These are phyloP conservation scores for Tetrahymena malaccensis DNA, from an alignment of 73 alveolate genomes.

Conservation along the genomic window DNA sequence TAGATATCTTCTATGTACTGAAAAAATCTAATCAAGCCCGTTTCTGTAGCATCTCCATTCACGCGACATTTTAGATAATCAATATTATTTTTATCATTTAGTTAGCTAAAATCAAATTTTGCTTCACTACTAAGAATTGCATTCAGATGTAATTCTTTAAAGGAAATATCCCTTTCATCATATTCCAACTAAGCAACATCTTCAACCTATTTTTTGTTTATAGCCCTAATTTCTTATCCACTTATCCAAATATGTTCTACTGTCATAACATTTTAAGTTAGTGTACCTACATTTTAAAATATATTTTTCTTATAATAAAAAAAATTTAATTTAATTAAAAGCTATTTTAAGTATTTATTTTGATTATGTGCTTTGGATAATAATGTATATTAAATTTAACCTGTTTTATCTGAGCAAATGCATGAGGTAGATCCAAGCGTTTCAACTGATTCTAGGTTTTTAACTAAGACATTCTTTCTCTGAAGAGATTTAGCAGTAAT, in stretches of 20 bases:
- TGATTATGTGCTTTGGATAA: too few relatives aligned
- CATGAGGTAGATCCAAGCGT: constrained; percentile 78
- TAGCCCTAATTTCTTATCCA: not conserved
- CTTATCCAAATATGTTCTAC: constrained; percentile 37
- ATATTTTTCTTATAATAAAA: too few relatives aligned
- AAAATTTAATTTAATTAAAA: too few relatives aligned
- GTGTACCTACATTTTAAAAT: constrained; percentile 6
- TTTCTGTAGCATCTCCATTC: constrained; percentile 18
- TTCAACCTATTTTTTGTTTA: not conserved
- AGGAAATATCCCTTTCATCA: constrained; percentile 1
- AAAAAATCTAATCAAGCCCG: constrained; percentile 1
- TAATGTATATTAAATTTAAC: not conserved
- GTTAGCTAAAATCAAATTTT: not conserved
- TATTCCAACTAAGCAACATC: not conserved
- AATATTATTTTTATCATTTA: not conserved
- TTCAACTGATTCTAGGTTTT: constrained; percentile 77
- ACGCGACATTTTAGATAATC: not conserved
- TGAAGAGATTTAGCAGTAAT: constrained; percentile 55
- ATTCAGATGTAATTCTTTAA: not conserved
- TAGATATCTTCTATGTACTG: not conserved
- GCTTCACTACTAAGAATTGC: constrained; percentile 16
- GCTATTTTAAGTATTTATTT: not conserved
- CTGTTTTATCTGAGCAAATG: constrained; percentile 84
- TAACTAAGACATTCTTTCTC: constrained; percentile 52
- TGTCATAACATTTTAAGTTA: constrained; percentile 65